These are phyloP conservation scores for Fusarium penzigii DNA, from an alignment of 2,329 filamentous ascomycete species.

Conservation along the genomic window DNA sequence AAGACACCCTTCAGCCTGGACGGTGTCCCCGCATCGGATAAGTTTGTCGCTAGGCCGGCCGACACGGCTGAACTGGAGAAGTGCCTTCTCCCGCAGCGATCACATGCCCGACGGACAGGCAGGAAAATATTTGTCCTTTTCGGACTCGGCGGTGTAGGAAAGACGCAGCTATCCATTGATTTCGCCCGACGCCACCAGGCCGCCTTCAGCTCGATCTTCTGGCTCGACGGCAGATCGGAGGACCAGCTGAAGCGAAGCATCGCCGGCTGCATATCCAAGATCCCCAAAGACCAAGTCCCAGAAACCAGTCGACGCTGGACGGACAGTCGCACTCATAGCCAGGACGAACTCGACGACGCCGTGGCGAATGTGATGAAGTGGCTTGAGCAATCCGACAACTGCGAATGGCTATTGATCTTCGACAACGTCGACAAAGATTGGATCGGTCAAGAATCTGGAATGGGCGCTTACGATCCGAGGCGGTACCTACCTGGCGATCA, in stretches of 20 bases:
- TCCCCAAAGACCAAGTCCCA: not conserved
- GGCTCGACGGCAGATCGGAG: slow-evolving; percentile 4
- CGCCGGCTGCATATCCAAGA: not conserved
- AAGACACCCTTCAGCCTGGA: not conserved
- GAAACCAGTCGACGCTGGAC: not conserved
- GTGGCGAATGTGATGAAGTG: slow-evolving; percentile 2
- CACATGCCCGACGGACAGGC: not conserved
- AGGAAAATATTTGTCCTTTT: not conserved
- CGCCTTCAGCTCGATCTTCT: slow-evolving; percentile 1
- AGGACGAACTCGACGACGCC: not conserved
- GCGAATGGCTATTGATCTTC: slow-evolving; percentile 2
- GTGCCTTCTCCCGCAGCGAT: not conserved
- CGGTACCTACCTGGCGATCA: slow-evolving; percentile 1
- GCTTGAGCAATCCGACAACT: not conserved
- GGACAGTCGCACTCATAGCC: slow-evolving; percentile 1
- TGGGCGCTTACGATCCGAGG: not conserved
- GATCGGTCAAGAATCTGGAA: not conserved
- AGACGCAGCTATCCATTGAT: slow-evolving; percentile 6
- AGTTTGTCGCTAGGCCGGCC: not conserved
- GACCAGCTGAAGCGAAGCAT: slow-evolving; percentile 1
- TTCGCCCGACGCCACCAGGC: not conserved
- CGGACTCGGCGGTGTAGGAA: slow-evolving; percentile 7
- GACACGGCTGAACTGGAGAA: not conserved
- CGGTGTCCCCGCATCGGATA: not conserved
- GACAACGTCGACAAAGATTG: slow-evolving; percentile 2